phyloP scores from a whole-genome alignment of 306 rosid genomes.

The Prunus persica region DNA sequence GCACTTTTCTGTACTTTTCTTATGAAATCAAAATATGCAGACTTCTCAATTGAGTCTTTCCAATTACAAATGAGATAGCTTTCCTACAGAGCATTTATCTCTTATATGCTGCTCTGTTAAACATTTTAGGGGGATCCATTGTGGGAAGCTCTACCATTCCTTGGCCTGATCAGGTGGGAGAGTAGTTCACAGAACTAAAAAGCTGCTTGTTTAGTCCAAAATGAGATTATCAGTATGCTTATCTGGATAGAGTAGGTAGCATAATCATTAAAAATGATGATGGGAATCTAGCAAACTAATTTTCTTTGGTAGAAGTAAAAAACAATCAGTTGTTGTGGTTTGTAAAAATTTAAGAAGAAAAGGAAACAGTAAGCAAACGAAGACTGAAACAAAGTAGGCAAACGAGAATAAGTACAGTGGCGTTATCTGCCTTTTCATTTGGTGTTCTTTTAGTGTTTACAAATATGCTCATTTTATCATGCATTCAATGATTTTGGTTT shows the following conservation, averaged over 20 bases:
- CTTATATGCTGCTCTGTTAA: not conserved
- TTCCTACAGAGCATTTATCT: not conserved
- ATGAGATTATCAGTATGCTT: not conserved
- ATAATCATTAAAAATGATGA: not conserved
- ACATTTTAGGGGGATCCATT: not conserved
- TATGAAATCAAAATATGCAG: not conserved
- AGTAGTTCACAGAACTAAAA: not conserved
- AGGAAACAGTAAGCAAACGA: not conserved
- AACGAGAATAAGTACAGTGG: not conserved
- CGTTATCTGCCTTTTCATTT: not conserved
- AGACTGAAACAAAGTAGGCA: not conserved
- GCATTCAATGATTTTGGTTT: not conserved
- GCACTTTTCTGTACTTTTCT: not conserved
- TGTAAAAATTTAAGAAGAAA: too few relatives aligned
- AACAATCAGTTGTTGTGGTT: not conserved
- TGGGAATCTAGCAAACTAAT: not conserved
- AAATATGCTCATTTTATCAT: not conserved
- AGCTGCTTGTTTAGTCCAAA: not conserved
- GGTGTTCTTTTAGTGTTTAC: not conserved
- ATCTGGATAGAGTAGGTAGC: not conserved
- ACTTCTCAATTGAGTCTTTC: not conserved
- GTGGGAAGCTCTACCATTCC: not conserved
- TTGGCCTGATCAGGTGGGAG: not conserved
- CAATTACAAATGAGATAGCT: not conserved
- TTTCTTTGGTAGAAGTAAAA: not conserved